Evolutionary conservation across 495 filamentous ascomycete species (phyloP), one percentile per base, ranked within the genome.

Genomic region (Penicillium parvum): DNA sequence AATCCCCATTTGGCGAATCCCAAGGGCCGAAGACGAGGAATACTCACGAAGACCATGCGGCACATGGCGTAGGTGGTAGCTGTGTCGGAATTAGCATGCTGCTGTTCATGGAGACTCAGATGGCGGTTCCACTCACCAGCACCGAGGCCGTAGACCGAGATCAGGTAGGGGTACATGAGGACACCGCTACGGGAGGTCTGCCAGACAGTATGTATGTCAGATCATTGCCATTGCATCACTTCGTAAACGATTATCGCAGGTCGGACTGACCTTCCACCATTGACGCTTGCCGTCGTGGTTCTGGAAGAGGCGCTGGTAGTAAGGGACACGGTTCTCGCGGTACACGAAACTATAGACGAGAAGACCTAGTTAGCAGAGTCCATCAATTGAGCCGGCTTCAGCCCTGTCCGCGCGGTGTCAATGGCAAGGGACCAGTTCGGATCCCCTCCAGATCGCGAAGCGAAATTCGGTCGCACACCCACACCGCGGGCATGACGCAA

Each of bases 271-370:
- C 73, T 94, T 89, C 65, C 77, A 78, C 89, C 89, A 95, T 66
- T 89, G 72, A 63, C 90, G 81, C 54, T 82, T 72, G 60, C 88
- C 82, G 66, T 87, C 85, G 55, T 90, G 80, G 35, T 76, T 71
- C 72, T 95, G 89, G 74, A 88, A 91, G 32, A 84, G 67, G 50
- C 80, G 75, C 77, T 96, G 90, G 69, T 88, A 85, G 63, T 84
- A 66, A 23, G 82, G 86, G 58, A 95, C 90, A 63, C 80, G 81
- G 80, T 96, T 96, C 64, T 80, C 75, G 65, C 85, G 85, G 81
- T 88, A 74, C 74, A 90, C 52, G 66, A 84, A 73, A 63, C 83
- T 83, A 58, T 21, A 52, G 12, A 46, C 9, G 33, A 19, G 4
- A 39, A 48, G 12, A 0, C 6, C 19, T 18, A 27, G 17, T 60